Conservation (phyloP, 1,284 basidiomycete genomes). For the Malassezia furfur region DNA sequence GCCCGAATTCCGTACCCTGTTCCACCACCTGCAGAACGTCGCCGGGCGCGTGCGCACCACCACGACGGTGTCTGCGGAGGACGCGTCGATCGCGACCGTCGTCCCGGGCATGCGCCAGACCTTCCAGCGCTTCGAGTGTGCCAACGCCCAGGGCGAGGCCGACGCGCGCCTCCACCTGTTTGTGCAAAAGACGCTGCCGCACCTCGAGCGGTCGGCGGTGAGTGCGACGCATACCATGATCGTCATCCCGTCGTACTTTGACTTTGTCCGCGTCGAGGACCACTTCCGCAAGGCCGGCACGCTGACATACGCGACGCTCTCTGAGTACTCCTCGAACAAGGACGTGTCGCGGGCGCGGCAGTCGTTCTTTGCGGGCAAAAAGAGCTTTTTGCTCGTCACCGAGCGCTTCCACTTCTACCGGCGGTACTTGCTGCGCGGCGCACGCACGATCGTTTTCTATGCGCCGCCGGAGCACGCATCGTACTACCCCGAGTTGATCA, state of each 20-base stretch:
- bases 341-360: slow-evolving; percentile 88
- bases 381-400: slow-evolving; percentile 76
- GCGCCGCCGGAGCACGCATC: slow-evolving; percentile 76
- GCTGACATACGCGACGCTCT: slow-evolving; percentile 63
- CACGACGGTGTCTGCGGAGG: background rate
- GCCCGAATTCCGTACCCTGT: slow-evolving; percentile 73
- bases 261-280: slow-evolving; percentile 85
- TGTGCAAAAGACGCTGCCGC: slow-evolving; percentile 70
- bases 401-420: slow-evolving; percentile 98
- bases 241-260: slow-evolving; percentile 89
- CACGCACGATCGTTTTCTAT: slow-evolving; percentile 86
- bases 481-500: slow-evolving; percentile 80
- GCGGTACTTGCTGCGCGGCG: slow-evolving; percentile 62
- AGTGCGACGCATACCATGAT: slow-evolving; percentile 76
- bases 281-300: slow-evolving; percentile 61
- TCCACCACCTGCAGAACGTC: slow-evolving; percentile 70
- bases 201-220: slow-evolving; percentile 77
- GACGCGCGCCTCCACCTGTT: slow-evolving; percentile 80
- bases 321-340: slow-evolving; percentile 87
- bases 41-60: slow-evolving; percentile 60
- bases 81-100: slow-evolving; percentile 22
- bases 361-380: slow-evolving; percentile 80
- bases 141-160: slow-evolving; percentile 65
- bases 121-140: slow-evolving; percentile 66
- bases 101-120: slow-evolving; percentile 51